Evolutionary conservation across 2,329 filamentous ascomycete species (phyloP).

Genomic region (Bipolaris victoriae): DNA sequence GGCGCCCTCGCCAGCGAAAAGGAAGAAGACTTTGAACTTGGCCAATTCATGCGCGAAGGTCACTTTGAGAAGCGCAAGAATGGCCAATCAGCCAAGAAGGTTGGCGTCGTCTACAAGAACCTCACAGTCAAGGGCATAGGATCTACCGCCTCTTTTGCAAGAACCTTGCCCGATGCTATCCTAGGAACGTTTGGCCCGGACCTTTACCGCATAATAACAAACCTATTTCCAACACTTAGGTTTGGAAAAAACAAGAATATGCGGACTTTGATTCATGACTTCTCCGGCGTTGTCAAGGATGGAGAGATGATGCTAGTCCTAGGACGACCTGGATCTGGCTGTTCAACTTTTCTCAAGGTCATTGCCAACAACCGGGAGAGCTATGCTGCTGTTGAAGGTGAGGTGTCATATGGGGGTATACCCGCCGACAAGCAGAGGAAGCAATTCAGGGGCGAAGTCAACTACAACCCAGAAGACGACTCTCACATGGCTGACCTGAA

Average conservation of each 20-base stretch:
- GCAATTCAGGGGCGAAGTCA: slow-evolving; percentile 75
- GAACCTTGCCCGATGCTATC: slow-evolving; percentile 75
- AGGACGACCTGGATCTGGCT: slow-evolving; percentile 75
- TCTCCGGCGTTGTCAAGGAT: slow-evolving; percentile 69
- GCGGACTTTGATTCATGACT: slow-evolving; percentile 67
- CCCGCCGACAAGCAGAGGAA: slow-evolving; percentile 70
- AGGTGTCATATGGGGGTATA: slow-evolving; percentile 75
- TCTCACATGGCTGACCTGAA: slow-evolving; percentile 75
- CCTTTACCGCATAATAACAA: slow-evolving; percentile 68
- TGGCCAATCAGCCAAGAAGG: slow-evolving; percentile 73
- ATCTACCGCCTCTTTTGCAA: slow-evolving; percentile 70
- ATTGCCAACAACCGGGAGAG: slow-evolving; percentile 72
- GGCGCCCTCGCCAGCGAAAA: slow-evolving; percentile 52
- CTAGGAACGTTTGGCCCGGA: slow-evolving; percentile 82
- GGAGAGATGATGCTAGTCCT: slow-evolving; percentile 77
- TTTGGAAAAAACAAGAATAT: slow-evolving; percentile 58
- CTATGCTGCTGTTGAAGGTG: slow-evolving; percentile 70
- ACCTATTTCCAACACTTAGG: slow-evolving; percentile 60
- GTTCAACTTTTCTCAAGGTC: slow-evolving; percentile 77
- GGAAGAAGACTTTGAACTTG: slow-evolving; percentile 69
- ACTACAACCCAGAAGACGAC: slow-evolving; percentile 80
- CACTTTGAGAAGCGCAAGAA: slow-evolving; percentile 76
- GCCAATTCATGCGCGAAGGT: slow-evolving; percentile 73
- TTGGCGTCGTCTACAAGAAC: slow-evolving; percentile 78
- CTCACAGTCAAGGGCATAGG: slow-evolving; percentile 73